Evolutionary conservation across 768 basidiomycete genomes (phyloP).

Genomic region (Leccinellum rugosiceps): DNA sequence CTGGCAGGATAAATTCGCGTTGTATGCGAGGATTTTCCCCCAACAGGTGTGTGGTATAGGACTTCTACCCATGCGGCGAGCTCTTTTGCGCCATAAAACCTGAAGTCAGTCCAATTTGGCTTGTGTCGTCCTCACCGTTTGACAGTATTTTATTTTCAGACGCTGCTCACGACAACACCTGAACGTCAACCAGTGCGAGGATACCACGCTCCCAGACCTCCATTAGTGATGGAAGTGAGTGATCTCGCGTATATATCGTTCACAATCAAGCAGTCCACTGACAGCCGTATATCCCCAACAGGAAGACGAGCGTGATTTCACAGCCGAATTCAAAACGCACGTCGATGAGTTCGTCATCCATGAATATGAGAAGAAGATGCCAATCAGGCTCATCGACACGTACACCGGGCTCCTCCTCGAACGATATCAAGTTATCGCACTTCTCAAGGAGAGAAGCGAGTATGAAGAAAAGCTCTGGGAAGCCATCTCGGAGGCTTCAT

Average conservation of each 20-base stretch:
- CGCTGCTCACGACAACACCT: neutral
- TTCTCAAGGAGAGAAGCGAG: conserved; percentile 16
- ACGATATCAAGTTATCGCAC: conserved; percentile 11
- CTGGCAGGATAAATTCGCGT: neutral
- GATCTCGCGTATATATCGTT: too few relatives aligned
- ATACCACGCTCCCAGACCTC: neutral
- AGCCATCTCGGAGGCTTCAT: neutral
- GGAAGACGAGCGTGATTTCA: conserved; percentile 6
- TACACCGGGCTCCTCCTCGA: conserved; percentile 25
- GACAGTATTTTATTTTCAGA: neutral
- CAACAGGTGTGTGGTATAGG: neutral
- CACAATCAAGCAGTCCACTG: neutral
- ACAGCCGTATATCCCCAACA: neutral
- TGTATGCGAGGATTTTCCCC: neutral
- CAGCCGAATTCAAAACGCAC: conserved; percentile 10
- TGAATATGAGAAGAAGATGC: conserved; percentile 16
- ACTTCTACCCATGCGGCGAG: neutral
- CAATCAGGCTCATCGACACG: conserved; percentile 24
- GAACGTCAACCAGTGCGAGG: neutral
- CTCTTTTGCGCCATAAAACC: neutral
- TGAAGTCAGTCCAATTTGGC: neutral
- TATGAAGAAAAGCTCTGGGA: conserved; percentile 6
- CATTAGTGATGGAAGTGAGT: conserved; percentile 2
- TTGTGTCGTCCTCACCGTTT: neutral
- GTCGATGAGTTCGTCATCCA: conserved; percentile 14